Conservation (phyloP, 805 yeast genomes). For the Yamadazyma ubonensis region DNA sequence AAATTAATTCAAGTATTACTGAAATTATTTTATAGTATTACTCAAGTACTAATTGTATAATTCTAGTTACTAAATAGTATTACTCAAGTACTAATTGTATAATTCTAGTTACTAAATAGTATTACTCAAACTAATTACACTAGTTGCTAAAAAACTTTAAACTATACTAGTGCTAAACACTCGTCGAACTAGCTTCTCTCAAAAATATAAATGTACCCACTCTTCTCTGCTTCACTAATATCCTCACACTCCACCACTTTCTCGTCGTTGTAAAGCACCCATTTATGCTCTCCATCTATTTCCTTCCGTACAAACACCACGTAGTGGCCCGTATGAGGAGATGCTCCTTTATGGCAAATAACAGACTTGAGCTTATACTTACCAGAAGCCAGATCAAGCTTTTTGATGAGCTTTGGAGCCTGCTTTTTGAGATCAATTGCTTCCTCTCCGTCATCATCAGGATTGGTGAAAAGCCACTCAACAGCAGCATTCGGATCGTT, state of each 20-base stretch:
- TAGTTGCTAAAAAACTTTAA: too few species aligned
- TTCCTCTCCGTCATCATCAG: conserved; percentile 68
- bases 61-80: too few species aligned
- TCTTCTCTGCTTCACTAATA: conserved; percentile 43
- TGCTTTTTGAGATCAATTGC: conserved; percentile 32
- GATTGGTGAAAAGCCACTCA: conserved; percentile 86
- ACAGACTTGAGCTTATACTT: conserved; percentile 59
- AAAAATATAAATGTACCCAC: conserved; percentile 52
- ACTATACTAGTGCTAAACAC: too few species aligned
- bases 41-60: too few species aligned
- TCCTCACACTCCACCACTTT: conserved; percentile 66
- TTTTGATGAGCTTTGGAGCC: conserved; percentile 14
- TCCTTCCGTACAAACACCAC: conserved; percentile 66
- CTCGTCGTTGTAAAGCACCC: conserved; percentile 89
- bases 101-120: too few species aligned
- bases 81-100: too few species aligned
- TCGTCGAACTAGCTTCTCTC: conserved; percentile 9
- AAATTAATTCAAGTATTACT: too few species aligned
- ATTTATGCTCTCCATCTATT: conserved; percentile 39
- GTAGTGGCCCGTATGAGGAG: conserved; percentile 91
- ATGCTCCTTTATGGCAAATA: conserved; percentile 85
- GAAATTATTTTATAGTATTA: too few species aligned
- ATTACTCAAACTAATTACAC: too few species aligned
- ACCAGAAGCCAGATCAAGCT: neutral
- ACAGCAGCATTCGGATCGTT: conserved; percentile 74